A percentile compares a stretch with the other conserved stretches of the same genome.
phyloP scores from a whole-genome alignment of 2,329 filamentous ascomycete genomes.

The Camptophora hylomeconis region DNA sequence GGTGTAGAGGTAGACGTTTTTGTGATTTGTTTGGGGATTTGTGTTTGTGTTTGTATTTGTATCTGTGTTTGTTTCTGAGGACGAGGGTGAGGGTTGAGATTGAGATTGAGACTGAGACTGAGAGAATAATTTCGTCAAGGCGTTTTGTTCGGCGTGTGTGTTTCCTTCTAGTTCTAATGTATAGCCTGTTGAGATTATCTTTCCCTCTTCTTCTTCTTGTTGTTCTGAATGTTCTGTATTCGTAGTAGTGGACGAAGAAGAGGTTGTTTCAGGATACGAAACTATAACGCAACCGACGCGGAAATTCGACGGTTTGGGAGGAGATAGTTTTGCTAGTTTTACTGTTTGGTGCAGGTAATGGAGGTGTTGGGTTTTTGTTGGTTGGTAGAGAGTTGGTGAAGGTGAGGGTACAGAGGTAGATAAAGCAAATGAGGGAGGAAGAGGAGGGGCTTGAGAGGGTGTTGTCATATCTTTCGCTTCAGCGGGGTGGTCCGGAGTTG shows the following conservation, averaged over 20 bases:
- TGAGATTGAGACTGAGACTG: conserved; percentile 25
- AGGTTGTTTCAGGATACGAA: conserved; percentile 18
- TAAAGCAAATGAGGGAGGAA: too few relatives aligned
- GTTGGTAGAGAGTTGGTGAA: too few relatives aligned
- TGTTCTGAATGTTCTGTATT: conserved; percentile 10
- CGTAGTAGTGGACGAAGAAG: conserved; percentile 14
- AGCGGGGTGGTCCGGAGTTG: too few relatives aligned
- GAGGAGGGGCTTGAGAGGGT: too few relatives aligned
- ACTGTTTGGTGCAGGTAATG: conserved; percentile 60
- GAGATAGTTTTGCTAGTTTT: conserved; percentile 61
- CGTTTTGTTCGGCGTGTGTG: conserved; percentile 92
- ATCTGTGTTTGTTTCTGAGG: conserved; percentile 42
- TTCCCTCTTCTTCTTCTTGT: conserved; percentile 24
- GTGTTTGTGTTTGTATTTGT: conserved; percentile 25
- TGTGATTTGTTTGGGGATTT: conserved; percentile 23
- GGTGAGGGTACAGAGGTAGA: too few relatives aligned
- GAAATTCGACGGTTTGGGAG: conserved; percentile 82
- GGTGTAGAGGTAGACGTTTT: conserved; percentile 61
- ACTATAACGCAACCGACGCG: conserved; percentile 86
- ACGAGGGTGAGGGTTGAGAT: conserved; percentile 20
- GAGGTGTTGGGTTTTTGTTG: too few relatives aligned
- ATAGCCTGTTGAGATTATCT: conserved; percentile 66
- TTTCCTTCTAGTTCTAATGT: conserved; percentile 85
- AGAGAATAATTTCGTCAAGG: conserved; percentile 54
- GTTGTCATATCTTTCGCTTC: too few relatives aligned